Percentiles rank a stretch among this genome's conserved stretches.
Evolutionary conservation across 2,329 filamentous ascomycete genomes (phyloP).

Genomic region (Botrytis fabae): DNA sequence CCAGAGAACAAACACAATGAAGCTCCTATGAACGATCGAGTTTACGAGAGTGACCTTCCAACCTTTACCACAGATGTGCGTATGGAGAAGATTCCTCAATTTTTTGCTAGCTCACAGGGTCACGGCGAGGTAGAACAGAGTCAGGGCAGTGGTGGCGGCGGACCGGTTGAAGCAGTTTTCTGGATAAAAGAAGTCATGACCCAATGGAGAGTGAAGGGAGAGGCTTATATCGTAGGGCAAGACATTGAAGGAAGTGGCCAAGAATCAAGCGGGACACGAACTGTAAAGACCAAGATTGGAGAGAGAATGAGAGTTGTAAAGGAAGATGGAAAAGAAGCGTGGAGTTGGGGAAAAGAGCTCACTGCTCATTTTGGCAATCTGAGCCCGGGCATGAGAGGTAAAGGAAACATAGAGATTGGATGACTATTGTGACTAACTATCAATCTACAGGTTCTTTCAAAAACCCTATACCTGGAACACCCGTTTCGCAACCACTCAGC

Average conservation of each 20-base stretch:
- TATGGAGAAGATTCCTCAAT: conserved; percentile 78
- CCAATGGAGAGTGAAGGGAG: conserved; percentile 84
- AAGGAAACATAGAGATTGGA: conserved; percentile 37
- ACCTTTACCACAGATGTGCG: conserved; percentile 85
- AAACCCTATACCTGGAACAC: conserved; percentile 67
- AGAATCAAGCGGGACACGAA: conserved; percentile 51
- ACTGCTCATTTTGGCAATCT: conserved; percentile 90
- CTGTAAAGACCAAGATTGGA: conserved; percentile 60
- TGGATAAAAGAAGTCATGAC: conserved; percentile 71
- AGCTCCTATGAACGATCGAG: conserved; percentile 67
- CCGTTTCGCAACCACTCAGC: conserved; percentile 53
- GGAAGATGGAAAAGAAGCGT: conserved; percentile 37
- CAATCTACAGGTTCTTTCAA: conserved; percentile 42
- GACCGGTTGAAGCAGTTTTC: conserved; percentile 77
- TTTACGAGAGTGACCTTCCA: conserved; percentile 75
- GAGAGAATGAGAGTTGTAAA: conserved; percentile 61
- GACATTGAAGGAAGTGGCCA: conserved; percentile 60
- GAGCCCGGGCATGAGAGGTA: conserved; percentile 73
- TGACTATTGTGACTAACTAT: background rate
- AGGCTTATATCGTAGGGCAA: conserved; percentile 70
- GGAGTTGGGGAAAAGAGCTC: conserved; percentile 79
- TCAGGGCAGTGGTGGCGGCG: conserved; percentile 61
- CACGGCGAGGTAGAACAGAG: conserved; percentile 47
- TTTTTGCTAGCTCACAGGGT: conserved; percentile 56
- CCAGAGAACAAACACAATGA: conserved; percentile 71